A percentile compares a stretch with the other conserved stretches of the same genome.
Conservation (phyloP, 176 grass and related monocot genomes). For the Hyparrhenia diplandra region DNA sequence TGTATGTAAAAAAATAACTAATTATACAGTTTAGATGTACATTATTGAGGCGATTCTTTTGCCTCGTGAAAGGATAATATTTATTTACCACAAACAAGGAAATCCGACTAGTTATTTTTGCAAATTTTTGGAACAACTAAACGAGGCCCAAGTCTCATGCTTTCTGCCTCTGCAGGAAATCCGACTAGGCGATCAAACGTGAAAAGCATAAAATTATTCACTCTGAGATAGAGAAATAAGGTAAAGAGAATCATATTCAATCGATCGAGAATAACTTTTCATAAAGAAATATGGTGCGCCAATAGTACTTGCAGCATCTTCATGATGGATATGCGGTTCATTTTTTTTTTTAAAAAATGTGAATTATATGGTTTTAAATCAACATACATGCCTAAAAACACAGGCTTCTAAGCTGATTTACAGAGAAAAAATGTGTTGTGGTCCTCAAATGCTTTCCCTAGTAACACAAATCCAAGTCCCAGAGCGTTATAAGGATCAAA, state of each 20-base stretch:
- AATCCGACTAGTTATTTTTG: too few species aligned
- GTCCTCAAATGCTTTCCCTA: background rate
- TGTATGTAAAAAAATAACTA: too few species aligned
- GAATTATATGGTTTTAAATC: background rate
- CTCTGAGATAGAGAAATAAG: background rate
- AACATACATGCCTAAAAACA: background rate
- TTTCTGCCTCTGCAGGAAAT: too few species aligned
- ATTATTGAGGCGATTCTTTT: too few species aligned
- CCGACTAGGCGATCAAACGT: too few species aligned
- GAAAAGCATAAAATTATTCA: slow-evolving; percentile 21
- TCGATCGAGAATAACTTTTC: background rate
- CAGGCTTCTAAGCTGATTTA: background rate
- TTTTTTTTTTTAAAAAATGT: background rate
- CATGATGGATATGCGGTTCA: background rate
- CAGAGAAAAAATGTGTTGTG: background rate
- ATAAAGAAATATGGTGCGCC: background rate
- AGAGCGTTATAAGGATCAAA: background rate
- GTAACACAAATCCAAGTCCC: background rate
- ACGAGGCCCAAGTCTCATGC: too few species aligned
- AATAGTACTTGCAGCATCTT: slow-evolving; percentile 23
- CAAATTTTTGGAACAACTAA: too few species aligned
- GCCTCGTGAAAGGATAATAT: too few species aligned
- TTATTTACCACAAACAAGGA: too few species aligned
- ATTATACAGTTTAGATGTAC: too few species aligned
- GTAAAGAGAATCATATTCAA: slow-evolving; percentile 6